Conservation (phyloP, 352 stramenopile genomes). For the Phytophthora fragariaefolia region DNA sequence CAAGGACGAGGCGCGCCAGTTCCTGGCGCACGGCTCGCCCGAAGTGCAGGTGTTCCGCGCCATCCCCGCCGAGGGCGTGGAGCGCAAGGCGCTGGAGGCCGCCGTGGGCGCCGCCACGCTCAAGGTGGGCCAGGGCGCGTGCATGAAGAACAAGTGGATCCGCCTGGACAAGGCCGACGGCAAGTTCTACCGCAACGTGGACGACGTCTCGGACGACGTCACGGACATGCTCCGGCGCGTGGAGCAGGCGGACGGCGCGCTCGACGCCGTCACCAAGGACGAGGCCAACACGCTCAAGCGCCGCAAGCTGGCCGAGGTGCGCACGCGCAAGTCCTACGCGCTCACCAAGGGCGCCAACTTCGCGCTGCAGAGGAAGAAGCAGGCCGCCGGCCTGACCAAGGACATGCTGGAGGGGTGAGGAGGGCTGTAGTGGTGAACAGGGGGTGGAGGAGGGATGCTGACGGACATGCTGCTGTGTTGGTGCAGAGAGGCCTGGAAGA, state of each 20-base stretch:
- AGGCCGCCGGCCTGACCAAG: constrained; percentile 97
- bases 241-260: constrained; percentile 53
- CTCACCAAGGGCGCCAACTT: constrained; percentile 95
- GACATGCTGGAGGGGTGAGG: constrained; percentile 97
- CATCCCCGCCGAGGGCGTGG: constrained; percentile 72
- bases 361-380: constrained; percentile 94
- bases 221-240: constrained; percentile 91
- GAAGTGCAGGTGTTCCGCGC: constrained; percentile 87
- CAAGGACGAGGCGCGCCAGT: constrained; percentile 89
- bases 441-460: not conserved
- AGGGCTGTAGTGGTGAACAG: not conserved
- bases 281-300: constrained; percentile 86
- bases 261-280: constrained; percentile 72
- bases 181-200: constrained; percentile 87
- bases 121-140: constrained; percentile 97
- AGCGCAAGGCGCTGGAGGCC: constrained; percentile 83
- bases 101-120: constrained; percentile 85
- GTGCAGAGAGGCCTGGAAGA: constrained; percentile 93
- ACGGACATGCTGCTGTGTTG: constrained; percentile 17
- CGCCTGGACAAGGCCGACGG: constrained; percentile 92
- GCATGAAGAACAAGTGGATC: constrained; percentile 99
- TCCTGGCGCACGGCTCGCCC: constrained; percentile 76
- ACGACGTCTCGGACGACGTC: constrained; percentile 67
- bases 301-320: constrained; percentile 81
- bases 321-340: constrained; percentile 94